Conservation (phyloP, 1,284 basidiomycete species). For the Ganoderma multipileum region DNA sequence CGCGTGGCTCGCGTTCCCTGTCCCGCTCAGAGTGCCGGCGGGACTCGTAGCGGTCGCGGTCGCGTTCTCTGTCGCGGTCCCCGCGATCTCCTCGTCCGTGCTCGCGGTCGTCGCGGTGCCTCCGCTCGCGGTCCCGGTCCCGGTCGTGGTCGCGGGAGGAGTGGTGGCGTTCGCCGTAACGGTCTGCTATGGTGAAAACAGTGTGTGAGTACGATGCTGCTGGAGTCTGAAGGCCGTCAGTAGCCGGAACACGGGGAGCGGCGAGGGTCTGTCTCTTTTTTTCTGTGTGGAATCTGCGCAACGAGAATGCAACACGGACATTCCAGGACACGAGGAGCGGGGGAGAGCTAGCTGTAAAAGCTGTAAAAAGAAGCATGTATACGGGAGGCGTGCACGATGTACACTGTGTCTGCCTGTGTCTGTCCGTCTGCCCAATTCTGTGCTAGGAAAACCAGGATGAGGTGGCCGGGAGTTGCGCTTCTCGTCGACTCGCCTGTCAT, state of each 20-base stretch:
- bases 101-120: conserved; percentile 57
- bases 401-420: conserved; percentile 12
- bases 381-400: conserved; percentile 5
- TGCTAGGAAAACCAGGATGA: conserved; percentile 34
- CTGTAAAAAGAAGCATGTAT: conserved; percentile 22
- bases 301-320: conserved; percentile 12
- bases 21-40: conserved; percentile 44
- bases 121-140: conserved; percentile 32
- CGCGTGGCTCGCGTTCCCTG: conserved; percentile 47
- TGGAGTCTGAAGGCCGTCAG: conserved; percentile 37
- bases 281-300: background rate
- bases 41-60: conserved; percentile 43
- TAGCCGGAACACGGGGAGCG: conserved; percentile 13
- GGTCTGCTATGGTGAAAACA: conserved; percentile 37
- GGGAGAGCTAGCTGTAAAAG: conserved; percentile 60
- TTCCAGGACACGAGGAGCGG: conserved; percentile 39
- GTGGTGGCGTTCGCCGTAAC: conserved; percentile 59
- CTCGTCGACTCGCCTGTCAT: conserved; percentile 27
- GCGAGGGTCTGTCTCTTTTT: background rate
- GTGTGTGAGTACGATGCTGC: conserved; percentile 39
- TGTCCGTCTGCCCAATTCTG: conserved; percentile 26
- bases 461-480: conserved; percentile 24
- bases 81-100: conserved; percentile 44
- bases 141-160: conserved; percentile 43
- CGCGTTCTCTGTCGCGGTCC: conserved; percentile 48